These are phyloP conservation scores for Odontarrhena argentea DNA, from an alignment of 345 rosid species.

Conservation along the genomic window DNA sequence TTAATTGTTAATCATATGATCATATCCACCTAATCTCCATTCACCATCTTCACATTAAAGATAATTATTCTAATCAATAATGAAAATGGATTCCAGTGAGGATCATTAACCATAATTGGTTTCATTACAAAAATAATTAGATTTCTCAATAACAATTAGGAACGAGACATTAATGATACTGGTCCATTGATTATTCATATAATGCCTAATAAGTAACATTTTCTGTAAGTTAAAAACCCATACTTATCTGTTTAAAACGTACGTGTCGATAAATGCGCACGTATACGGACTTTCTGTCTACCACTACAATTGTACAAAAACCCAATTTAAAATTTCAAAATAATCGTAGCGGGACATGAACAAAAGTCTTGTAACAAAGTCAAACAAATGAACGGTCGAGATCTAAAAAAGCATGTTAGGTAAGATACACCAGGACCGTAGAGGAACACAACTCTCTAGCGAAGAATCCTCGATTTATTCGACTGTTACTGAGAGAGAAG, in stretches of 20 bases:
- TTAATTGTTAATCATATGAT: background rate
- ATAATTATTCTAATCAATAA: background rate
- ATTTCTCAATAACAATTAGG: background rate
- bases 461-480: slow-evolving; percentile 9
- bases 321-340: slow-evolving; percentile 13
- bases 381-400: slow-evolving; percentile 12
- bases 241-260: background rate
- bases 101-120: background rate
- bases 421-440: background rate
- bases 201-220: background rate
- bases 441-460: background rate
- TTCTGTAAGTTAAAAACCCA: slow-evolving; percentile 1
- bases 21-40: slow-evolving; percentile 11
- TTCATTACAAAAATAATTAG: background rate
- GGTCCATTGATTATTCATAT: background rate
- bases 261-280: slow-evolving; percentile 32
- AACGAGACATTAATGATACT: background rate
- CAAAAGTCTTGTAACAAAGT: background rate
- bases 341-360: slow-evolving; percentile 19
- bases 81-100: slow-evolving; percentile 17
- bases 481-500: background rate
- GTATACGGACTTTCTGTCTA: slow-evolving; percentile 25
- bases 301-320: slow-evolving; percentile 2
- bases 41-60: background rate
- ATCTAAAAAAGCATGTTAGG: background rate